Evolutionary conservation across 2,329 filamentous ascomycete species (phyloP).

Genomic region (Diplocarpon rosae): DNA sequence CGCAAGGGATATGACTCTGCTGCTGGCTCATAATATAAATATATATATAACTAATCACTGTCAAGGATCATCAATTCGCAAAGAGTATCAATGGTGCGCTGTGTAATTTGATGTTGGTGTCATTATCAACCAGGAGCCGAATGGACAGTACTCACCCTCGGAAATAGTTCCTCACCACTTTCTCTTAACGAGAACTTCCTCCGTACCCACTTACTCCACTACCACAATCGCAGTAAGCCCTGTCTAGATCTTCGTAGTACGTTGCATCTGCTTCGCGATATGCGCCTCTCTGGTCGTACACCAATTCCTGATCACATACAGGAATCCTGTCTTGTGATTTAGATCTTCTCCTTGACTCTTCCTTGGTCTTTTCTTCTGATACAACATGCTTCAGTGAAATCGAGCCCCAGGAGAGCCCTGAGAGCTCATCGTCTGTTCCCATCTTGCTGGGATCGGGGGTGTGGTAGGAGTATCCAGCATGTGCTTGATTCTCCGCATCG

Average conservation of each 20-base stretch:
- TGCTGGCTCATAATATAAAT: too few species aligned
- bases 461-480: constrained; percentile 54
- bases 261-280: constrained; percentile 20
- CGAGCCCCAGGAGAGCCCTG: constrained; percentile 63
- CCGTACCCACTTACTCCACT: constrained; percentile 23
- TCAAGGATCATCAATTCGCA: too few species aligned
- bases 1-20: too few species aligned
- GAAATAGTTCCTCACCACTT: not conserved
- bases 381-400: constrained; percentile 47
- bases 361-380: constrained; percentile 33
- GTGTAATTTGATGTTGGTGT: not conserved
- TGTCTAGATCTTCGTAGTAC: constrained; percentile 21
- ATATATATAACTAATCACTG: too few species aligned
- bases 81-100: too few species aligned
- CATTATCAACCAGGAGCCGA: not conserved
- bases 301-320: constrained; percentile 27
- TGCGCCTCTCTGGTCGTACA: constrained; percentile 18
- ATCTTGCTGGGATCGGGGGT: constrained; percentile 49
- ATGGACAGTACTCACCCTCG: not conserved
- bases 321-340: constrained; percentile 22
- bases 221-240: constrained; percentile 24
- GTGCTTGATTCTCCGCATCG: constrained; percentile 49
- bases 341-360: constrained; percentile 18
- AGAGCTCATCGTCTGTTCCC: constrained; percentile 40
- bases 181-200: constrained; percentile 17